Conservation (phyloP, 2,329 filamentous ascomycete genomes). For the Emmonsia crescens region DNA sequence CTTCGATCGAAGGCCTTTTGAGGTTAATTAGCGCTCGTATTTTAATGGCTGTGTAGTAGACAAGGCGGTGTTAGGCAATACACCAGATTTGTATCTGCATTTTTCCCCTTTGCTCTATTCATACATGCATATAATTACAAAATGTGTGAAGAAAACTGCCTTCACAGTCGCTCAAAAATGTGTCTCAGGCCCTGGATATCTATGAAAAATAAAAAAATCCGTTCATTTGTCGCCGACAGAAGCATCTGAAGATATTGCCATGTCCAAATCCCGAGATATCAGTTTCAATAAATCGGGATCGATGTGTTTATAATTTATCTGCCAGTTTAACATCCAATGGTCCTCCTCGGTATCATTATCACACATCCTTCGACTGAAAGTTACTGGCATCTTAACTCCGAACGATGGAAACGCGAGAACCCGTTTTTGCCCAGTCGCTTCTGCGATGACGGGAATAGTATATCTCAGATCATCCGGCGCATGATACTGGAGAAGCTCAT, state of each 20-base stretch:
- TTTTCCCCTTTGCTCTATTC: not conserved
- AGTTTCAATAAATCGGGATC: conserved; percentile 16
- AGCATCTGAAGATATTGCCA: not conserved
- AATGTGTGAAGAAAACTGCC: not conserved
- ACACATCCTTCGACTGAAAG: conserved; percentile 21
- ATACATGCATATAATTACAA: not conserved
- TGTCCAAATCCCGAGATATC: not conserved
- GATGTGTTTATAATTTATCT: conserved; percentile 32
- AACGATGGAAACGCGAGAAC: conserved; percentile 11
- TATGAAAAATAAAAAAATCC: not conserved
- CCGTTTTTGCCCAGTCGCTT: conserved; percentile 1
- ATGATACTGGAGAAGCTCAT: conserved; percentile 17
- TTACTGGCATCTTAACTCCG: conserved; percentile 13
- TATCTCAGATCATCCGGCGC: conserved; percentile 30
- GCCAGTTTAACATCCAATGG: conserved; percentile 24
- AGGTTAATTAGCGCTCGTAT: not conserved
- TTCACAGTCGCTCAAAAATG: not conserved
- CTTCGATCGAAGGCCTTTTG: not conserved
- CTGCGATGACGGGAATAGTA: conserved; percentile 31
- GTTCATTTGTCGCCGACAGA: not conserved
- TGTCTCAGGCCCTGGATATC: not conserved
- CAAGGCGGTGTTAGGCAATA: not conserved
- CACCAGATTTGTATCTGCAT: not conserved
- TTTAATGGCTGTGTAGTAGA: not conserved
- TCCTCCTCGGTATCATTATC: not conserved